These are phyloP conservation scores for Daldinia eschscholtzii DNA, from an alignment of 2,329 filamentous ascomycete species.

Conservation along the genomic window DNA sequence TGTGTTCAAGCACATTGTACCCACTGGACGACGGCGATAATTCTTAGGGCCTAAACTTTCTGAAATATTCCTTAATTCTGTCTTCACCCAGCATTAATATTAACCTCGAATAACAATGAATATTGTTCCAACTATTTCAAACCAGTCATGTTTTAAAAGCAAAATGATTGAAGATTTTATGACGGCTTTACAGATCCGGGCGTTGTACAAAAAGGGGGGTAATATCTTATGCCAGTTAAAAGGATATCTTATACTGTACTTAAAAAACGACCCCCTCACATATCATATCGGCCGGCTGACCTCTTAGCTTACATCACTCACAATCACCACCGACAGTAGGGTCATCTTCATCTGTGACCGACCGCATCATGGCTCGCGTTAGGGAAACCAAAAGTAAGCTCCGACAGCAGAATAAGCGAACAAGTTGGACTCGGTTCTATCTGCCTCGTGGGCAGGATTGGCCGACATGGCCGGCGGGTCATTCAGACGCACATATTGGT, in stretches of 20 bases:
- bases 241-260: background rate
- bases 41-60: too few species aligned
- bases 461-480: background rate
- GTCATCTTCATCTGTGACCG: too few species aligned
- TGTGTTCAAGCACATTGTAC: too few species aligned
- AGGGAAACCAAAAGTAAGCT: background rate
- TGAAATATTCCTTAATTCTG: too few species aligned
- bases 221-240: background rate
- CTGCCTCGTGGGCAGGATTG: background rate
- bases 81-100: too few species aligned
- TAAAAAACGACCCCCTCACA: background rate
- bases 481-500: background rate
- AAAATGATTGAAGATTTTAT: background rate
- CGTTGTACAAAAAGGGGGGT: background rate
- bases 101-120: too few species aligned
- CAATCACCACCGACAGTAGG: background rate
- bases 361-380: constrained; percentile 13
- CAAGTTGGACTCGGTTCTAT: constrained; percentile 19
- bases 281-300: background rate
- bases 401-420: constrained; percentile 2
- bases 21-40: too few species aligned
- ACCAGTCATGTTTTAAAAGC: background rate
- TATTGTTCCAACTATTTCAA: too few species aligned
- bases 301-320: background rate
- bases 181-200: background rate